Percentiles rank a stretch among this genome's conserved stretches.
Evolutionary conservation across 805 yeast species (phyloP).

Genomic region (Cyberlindnera euphorbiae): DNA sequence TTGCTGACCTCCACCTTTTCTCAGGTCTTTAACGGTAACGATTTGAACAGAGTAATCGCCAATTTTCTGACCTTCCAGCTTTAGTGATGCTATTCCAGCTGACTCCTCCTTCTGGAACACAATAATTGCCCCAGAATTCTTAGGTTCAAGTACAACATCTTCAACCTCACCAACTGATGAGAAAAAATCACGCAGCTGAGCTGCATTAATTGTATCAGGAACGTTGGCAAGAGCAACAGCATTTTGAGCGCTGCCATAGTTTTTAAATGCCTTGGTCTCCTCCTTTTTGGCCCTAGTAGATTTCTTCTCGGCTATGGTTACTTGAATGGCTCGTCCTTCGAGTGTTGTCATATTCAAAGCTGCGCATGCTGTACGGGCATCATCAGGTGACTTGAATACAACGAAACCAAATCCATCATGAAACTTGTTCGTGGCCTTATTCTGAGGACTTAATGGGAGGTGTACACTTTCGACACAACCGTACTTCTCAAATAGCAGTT

Average conservation of each 20-base stretch:
- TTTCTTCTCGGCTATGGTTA: conserved; percentile 42
- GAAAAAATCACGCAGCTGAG: conserved; percentile 31
- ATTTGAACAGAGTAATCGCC: conserved; percentile 31
- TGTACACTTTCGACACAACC: conserved; percentile 52
- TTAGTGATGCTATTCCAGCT: conserved; percentile 49
- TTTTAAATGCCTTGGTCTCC: conserved; percentile 20
- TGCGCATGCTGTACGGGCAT: conserved; percentile 44
- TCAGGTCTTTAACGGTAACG: conserved; percentile 32
- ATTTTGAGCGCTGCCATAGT: conserved; percentile 19
- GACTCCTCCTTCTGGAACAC: conserved; percentile 37
- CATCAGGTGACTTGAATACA: conserved; percentile 37
- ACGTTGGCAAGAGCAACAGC: conserved; percentile 25
- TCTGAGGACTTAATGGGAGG: conserved; percentile 38
- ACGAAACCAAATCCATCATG: conserved; percentile 69
- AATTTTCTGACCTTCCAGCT: conserved; percentile 35
- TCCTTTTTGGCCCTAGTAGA: conserved; percentile 30
- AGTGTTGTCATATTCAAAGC: conserved; percentile 36
- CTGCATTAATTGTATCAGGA: conserved; percentile 34
- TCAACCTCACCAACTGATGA: conserved; percentile 33
- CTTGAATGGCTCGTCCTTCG: conserved; percentile 44
- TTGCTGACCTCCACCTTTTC: conserved; percentile 4
- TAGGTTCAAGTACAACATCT: conserved; percentile 42
- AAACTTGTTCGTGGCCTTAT: conserved; percentile 22
- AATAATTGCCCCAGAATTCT: conserved; percentile 43
- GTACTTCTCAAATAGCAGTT: conserved; percentile 37